A percentile compares a stretch with the other conserved stretches of the same genome.
Evolutionary conservation across 768 basidiomycete genomes (phyloP).

Genomic region (Lactarius evosmus): DNA sequence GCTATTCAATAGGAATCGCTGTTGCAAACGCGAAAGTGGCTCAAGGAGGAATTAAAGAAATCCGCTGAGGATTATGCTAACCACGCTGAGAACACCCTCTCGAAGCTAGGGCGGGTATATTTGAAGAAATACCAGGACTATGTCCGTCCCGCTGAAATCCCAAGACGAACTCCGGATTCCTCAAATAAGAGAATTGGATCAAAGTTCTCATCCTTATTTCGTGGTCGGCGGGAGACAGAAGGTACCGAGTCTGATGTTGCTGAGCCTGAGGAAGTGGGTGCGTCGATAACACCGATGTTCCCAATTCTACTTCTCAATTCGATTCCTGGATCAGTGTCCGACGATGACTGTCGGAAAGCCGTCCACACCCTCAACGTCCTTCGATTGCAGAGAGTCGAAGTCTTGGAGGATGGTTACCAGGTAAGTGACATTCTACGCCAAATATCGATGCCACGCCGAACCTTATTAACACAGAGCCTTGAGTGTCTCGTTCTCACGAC

Average conservation of each 20-base stretch:
- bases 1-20: constrained; percentile 65
- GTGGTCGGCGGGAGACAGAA: neutral
- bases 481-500: constrained; percentile 69
- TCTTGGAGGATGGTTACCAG: constrained; percentile 75
- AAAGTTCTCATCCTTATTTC: neutral
- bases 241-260: constrained; percentile 53
- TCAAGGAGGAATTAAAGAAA: constrained; percentile 87
- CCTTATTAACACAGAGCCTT: constrained; percentile 53
- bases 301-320: neutral
- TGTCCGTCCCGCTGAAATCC: constrained; percentile 44
- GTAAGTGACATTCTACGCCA: constrained; percentile 39
- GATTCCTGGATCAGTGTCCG: constrained; percentile 38
- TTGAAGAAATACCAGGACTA: constrained; percentile 77
- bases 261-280: constrained; percentile 89
- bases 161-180: constrained; percentile 37
- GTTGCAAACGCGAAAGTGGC: constrained; percentile 82
- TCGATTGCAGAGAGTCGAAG: constrained; percentile 75
- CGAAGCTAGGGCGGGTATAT: constrained; percentile 76
- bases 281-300: constrained; percentile 26
- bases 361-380: constrained; percentile 93
- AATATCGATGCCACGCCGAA: neutral
- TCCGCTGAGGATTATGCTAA: constrained; percentile 76
- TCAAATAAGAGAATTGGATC: neutral
- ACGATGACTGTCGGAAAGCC: constrained; percentile 86
- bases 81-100: constrained; percentile 73